Evolutionary conservation across 2,329 filamentous ascomycete species (phyloP).

Genomic region (Fusarium anthophilum): DNA sequence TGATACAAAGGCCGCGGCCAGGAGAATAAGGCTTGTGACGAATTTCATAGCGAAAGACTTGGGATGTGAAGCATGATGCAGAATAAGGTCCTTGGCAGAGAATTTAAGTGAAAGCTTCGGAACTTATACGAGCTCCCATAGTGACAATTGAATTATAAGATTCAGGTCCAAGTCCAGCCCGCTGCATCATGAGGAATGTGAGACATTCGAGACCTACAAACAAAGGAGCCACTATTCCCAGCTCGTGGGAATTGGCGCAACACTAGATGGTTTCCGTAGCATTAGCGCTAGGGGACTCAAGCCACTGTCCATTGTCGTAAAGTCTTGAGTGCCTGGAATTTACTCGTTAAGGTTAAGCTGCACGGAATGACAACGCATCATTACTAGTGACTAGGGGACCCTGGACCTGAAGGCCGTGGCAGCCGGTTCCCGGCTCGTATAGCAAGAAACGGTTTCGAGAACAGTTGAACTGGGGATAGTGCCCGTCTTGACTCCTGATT

Average conservation of each 20-base stretch:
- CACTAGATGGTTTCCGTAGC: slow-evolving; percentile 9
- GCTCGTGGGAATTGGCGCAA: background rate
- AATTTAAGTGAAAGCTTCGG: background rate
- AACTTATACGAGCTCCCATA: background rate
- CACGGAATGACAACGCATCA: background rate
- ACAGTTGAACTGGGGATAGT: background rate
- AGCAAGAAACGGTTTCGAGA: background rate
- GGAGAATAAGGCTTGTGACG: background rate
- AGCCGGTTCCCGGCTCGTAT: background rate
- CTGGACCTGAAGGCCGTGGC: background rate
- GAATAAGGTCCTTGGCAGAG: background rate
- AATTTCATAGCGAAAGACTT: background rate
- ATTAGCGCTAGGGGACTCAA: background rate
- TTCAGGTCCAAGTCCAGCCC: background rate
- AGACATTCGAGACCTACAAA: slow-evolving; percentile 4
- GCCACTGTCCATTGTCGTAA: background rate
- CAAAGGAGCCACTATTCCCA: slow-evolving; percentile 10
- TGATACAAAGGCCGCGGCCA: background rate
- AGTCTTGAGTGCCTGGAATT: background rate
- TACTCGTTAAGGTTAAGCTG: background rate
- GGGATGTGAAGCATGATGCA: background rate
- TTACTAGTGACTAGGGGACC: background rate
- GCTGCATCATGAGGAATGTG: slow-evolving; percentile 1
- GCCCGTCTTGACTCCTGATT: background rate
- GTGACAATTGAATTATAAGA: background rate